Base-by-base conservation (phyloP, 2,329 filamentous ascomycete species). In the Sphaerulina musiva region DNA sequence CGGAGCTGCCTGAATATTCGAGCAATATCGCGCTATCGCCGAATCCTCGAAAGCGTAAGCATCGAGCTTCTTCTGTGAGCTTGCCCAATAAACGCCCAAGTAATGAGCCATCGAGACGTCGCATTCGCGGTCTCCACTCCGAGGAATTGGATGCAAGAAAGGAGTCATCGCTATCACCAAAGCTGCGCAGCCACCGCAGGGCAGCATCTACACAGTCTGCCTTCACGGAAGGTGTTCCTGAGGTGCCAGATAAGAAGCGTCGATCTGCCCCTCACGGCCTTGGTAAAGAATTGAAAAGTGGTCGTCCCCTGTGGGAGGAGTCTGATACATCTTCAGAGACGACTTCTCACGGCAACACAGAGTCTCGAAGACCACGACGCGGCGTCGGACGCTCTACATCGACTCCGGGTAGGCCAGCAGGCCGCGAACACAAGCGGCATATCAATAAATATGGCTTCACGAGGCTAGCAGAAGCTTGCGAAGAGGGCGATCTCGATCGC, bases 361-460 rank as follows among this genome's bases (percentile, higher is more conserved):
- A 63, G 74, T 81, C 63, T 29, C 72, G 73, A 56, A 70, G 74
- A 78, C 84, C 62, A 83, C 88, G 47, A 79, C 87, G 69, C 43
- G 68, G 66, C 14, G 60, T 68, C 40, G 67, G 54, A 80, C 83
- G 62, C 84, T 73, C 74, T 7, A 67, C 75, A 53, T 76, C 74
- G 9, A 77, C 75, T 9, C 74, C 76, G 12, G 75, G 73, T 8
- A 69, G 74, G 44, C 69, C 61, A 29, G 82, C 88, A 70, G 81
- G 82, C 1, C 86, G 66, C 7, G 65, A 69, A 54, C 65, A 89
- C 68, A 95, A 92, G 70, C 92, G 93, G 64, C 86, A 92, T 66
- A 83, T 92, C 20, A 93, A 97, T 72, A 87, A 89, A 51, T 95
- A 95, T 68, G 93, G 93, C 20, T 87, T 95, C 62, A 98, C 93